Conservation (phyloP, 2,329 filamentous ascomycete genomes). For the Fonsecaea erecta region DNA sequence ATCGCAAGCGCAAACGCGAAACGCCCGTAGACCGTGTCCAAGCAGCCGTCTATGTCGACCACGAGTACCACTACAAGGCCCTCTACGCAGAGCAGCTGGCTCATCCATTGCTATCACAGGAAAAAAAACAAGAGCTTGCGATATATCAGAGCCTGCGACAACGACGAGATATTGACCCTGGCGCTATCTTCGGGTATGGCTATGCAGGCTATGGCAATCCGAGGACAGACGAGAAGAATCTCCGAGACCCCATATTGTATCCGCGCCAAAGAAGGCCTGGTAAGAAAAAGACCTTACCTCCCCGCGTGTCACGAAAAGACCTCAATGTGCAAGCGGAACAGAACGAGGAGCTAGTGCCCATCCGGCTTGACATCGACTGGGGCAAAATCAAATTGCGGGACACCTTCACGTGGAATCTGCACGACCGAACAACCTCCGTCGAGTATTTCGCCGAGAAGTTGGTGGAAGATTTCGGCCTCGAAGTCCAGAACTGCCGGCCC, state of each 20-base stretch:
- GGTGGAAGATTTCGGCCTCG: conserved; percentile 82
- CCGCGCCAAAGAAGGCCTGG: conserved; percentile 77
- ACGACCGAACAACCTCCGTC: conserved; percentile 79
- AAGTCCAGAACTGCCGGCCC: conserved; percentile 64
- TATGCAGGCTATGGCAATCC: conserved; percentile 91
- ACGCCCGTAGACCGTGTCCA: conserved; percentile 54
- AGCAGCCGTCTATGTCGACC: conserved; percentile 67
- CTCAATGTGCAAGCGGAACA: conserved; percentile 85
- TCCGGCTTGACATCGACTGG: conserved; percentile 90
- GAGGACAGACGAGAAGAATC: conserved; percentile 69
- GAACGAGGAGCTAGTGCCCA: conserved; percentile 86
- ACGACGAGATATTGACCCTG: conserved; percentile 62
- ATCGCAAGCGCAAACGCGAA: conserved; percentile 53
- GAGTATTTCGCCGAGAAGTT: conserved; percentile 87
- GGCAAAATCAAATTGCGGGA: conserved; percentile 95
- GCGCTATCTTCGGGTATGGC: conserved; percentile 68
- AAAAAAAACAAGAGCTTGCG: conserved; percentile 69
- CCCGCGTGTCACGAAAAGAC: conserved; percentile 79
- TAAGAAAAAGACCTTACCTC: conserved; percentile 71
- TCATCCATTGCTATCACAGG: conserved; percentile 62
- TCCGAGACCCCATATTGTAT: conserved; percentile 74
- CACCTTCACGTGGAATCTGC: conserved; percentile 97
- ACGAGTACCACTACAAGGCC: conserved; percentile 65
- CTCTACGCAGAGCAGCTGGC: conserved; percentile 58
- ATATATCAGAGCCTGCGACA: conserved; percentile 71